Evolutionary conservation across 192 early-diverging fungal species (phyloP), one percentile per base, ranked within the genome.

Genomic region (Rhizophagus clarus): DNA sequence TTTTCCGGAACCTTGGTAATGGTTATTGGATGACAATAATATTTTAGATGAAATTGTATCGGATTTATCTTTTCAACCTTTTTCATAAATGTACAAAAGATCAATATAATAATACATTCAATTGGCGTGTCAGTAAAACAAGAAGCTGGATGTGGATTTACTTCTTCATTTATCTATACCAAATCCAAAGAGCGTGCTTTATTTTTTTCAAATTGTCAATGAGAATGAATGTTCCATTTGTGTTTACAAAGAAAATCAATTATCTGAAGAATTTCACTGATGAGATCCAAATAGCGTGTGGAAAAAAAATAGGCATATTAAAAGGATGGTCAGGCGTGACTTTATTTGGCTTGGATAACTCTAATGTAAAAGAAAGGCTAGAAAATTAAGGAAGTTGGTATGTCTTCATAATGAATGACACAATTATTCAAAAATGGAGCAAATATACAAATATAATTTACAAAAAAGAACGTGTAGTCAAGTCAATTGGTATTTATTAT

Each of bases 261-360:
- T 70, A 12, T 34, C 17, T 32, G 29, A 20, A 40, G 10, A 40
- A 8, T 70, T 37, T 70, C 7, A 70, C 3, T 20, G 22, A 4
- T n/a, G 2, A 22, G 9, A 26, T 29, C 15, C 72, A 61, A 74
- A 74, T 74, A 20, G 17, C 7, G 29, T 74, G 3, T 74, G 51
- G 72, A 31, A 51, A 51, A n/a, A 74, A 74, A 74, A n/a, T 74
- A n/a, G 26, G 28, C 14, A 60, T 74, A 8, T 60, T 61, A 60
- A 29, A 28, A 61, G 7, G 32, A 31, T 32, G 14, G 10, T 20
- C 2, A n/a, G 51, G 72, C 1, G 28, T 0, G 4, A 45, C 5
- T 49, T 45, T 72, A 45, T 72, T 72, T 45, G 69, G 40, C 0
- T 29, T 64, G 49, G 12, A 72, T 24, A 4, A 45, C 49, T n/a